These are phyloP conservation scores for Elsinoe australis DNA, from an alignment of 2,329 filamentous ascomycete genomes.

Conservation along the genomic window DNA sequence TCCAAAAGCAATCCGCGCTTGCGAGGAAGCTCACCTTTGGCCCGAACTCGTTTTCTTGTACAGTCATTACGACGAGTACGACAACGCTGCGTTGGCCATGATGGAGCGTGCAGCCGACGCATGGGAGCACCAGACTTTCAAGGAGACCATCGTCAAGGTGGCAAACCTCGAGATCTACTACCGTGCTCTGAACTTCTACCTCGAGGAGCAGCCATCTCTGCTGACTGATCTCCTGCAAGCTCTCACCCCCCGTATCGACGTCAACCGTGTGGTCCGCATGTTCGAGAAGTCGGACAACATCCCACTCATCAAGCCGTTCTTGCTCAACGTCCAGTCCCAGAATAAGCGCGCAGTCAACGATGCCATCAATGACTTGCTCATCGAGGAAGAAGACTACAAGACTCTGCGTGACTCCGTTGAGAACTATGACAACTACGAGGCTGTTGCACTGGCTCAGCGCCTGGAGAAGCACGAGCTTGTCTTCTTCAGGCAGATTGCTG, in stretches of 20 bases:
- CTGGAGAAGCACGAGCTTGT: slow-evolving; percentile 96
- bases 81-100: slow-evolving; percentile 93
- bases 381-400: slow-evolving; percentile 99
- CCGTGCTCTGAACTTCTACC: slow-evolving; percentile 90
- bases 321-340: slow-evolving; percentile 89
- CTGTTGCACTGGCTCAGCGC: slow-evolving; percentile 81
- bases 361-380: slow-evolving; percentile 93
- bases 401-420: slow-evolving; percentile 94
- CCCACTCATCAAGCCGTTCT: slow-evolving; percentile 96
- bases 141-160: slow-evolving; percentile 96
- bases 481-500: slow-evolving; percentile 98
- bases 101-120: slow-evolving; percentile 97
- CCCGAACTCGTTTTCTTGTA: slow-evolving; percentile 97
- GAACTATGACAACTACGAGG: slow-evolving; percentile 98
- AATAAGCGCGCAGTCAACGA: slow-evolving; percentile 99
- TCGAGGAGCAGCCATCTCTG: slow-evolving; percentile 91
- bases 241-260: slow-evolving; percentile 87
- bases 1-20: slow-evolving; percentile 88
- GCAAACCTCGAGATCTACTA: slow-evolving; percentile 99
- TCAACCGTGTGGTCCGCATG: slow-evolving; percentile 98
- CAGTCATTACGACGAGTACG: slow-evolving; percentile 96
- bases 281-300: slow-evolving; percentile 98
- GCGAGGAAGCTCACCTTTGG: slow-evolving; percentile 93
- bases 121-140: slow-evolving; percentile 99
- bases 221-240: slow-evolving; percentile 92